Evolutionary conservation across 805 yeast species (phyloP).

Genomic region (Candida cerambycidarum): DNA sequence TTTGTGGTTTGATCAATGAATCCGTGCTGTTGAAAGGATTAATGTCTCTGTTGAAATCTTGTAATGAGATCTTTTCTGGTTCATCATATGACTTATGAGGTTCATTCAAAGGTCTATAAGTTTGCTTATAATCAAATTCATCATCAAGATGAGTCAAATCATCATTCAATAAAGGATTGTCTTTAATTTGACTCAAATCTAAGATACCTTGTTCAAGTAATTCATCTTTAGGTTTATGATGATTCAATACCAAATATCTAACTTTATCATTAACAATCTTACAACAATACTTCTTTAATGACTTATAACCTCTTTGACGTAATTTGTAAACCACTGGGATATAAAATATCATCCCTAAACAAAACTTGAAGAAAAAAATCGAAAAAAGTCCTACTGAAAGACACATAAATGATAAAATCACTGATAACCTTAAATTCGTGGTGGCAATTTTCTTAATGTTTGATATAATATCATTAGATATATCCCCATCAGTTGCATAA

Average conservation of each 20-base stretch:
- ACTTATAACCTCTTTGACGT: slow-evolving; percentile 34
- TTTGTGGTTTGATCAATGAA: slow-evolving; percentile 3
- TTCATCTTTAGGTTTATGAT: slow-evolving; percentile 37
- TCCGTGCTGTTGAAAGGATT: slow-evolving; percentile 16
- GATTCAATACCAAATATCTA: slow-evolving; percentile 46
- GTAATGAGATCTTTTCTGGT: slow-evolving; percentile 3
- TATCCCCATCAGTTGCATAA: slow-evolving; percentile 50
- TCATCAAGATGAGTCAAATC: slow-evolving; percentile 9
- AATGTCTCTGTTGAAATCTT: no score
- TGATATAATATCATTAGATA: slow-evolving; percentile 40
- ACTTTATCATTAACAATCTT: slow-evolving; percentile 57
- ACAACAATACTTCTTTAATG: slow-evolving; percentile 63
- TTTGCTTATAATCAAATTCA: slow-evolving; percentile 12
- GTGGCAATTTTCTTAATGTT: slow-evolving; percentile 60
- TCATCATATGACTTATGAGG: no score
- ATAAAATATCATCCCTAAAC: slow-evolving; percentile 52
- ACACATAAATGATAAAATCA: slow-evolving; percentile 74
- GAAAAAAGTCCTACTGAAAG: slow-evolving; percentile 75
- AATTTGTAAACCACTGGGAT: slow-evolving; percentile 52
- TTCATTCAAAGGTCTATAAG: slow-evolving; percentile 2
- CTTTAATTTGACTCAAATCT: slow-evolving; percentile 22
- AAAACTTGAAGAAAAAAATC: slow-evolving; percentile 57
- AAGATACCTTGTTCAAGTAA: slow-evolving; percentile 31
- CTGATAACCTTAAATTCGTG: slow-evolving; percentile 61
- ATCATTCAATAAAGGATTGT: slow-evolving; percentile 27